Evolutionary conservation across 495 filamentous ascomycete genomes (phyloP).

Genomic region (Corynascus novoguineensis): DNA sequence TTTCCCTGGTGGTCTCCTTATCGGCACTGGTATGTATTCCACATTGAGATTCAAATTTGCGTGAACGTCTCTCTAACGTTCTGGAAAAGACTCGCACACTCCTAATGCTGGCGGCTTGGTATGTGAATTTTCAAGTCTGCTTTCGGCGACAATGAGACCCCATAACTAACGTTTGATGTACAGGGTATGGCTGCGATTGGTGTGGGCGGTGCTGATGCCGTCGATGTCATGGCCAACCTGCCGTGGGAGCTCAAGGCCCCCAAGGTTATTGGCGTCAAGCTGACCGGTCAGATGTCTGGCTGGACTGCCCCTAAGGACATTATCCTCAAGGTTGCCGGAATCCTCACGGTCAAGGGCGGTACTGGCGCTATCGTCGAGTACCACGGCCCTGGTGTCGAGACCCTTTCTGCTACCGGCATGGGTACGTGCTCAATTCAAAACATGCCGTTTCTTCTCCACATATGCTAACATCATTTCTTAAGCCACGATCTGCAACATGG

Average conservation of each 20-base stretch:
- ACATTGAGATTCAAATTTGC: neutral
- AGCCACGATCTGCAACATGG: constrained; percentile 71
- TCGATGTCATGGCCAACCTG: constrained; percentile 97
- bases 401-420: constrained; percentile 58
- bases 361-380: constrained; percentile 98
- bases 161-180: too few relatives aligned
- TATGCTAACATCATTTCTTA: neutral
- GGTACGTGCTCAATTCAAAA: neutral
- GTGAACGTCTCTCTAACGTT: neutral
- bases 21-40: constrained; percentile 58
- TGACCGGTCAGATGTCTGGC: constrained; percentile 83
- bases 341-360: constrained; percentile 95
- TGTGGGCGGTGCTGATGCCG: constrained; percentile 95
- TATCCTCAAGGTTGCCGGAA: constrained; percentile 96
- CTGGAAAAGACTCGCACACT: constrained; percentile 79
- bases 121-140: too few relatives aligned
- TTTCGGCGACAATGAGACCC: too few relatives aligned
- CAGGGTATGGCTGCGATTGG: constrained; percentile 94
- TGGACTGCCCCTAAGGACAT: constrained; percentile 98
- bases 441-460: too few relatives aligned
- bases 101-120: constrained; percentile 98
- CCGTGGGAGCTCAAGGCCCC: constrained; percentile 99
- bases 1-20: constrained; percentile 95
- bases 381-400: constrained; percentile 69
- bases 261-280: constrained; percentile 91